These are phyloP conservation scores for Monosporascus ibericus DNA, from an alignment of 2,329 filamentous ascomycete genomes.

Conservation along the genomic window DNA sequence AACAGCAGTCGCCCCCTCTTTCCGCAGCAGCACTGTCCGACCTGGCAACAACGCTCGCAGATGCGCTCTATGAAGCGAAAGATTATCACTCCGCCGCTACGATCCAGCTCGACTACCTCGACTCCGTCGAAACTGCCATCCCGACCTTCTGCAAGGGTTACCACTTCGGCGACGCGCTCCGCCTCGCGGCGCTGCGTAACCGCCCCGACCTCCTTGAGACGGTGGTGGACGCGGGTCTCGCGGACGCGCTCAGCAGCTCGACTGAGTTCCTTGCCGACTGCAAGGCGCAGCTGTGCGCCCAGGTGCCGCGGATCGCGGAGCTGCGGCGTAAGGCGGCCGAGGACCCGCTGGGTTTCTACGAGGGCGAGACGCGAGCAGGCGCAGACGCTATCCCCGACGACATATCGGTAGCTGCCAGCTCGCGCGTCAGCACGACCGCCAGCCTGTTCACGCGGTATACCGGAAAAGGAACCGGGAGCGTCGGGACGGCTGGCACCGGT, in stretches of 20 bases:
- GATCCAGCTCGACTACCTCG: conserved; percentile 76
- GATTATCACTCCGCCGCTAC: conserved; percentile 75
- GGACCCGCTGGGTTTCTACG: conserved; percentile 85
- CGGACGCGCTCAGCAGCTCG: conserved; percentile 72
- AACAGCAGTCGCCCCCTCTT: conserved; percentile 57
- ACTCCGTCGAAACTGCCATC: conserved; percentile 63
- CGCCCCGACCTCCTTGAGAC: conserved; percentile 57
- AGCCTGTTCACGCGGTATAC: conserved; percentile 93
- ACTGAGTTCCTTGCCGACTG: conserved; percentile 94
- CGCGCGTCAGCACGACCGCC: conserved; percentile 73
- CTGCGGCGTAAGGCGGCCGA: conserved; percentile 73
- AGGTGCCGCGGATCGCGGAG: conserved; percentile 80
- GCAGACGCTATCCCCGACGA: conserved; percentile 76
- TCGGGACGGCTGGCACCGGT: conserved; percentile 64
- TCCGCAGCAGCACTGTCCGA: conserved; percentile 53
- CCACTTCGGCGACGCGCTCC: conserved; percentile 82
- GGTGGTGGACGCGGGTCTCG: conserved; percentile 71
- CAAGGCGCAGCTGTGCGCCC: conserved; percentile 74
- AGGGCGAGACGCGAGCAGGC: conserved; percentile 61
- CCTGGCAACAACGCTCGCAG: conserved; percentile 69
- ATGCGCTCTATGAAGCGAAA: conserved; percentile 75
- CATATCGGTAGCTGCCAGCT: conserved; percentile 78
- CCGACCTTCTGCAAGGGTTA: conserved; percentile 81
- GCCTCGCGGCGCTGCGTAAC: conserved; percentile 58
- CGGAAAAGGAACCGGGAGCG: conserved; percentile 53